Conservation (phyloP, 768 basidiomycete species). For the Boletus edulis region DNA sequence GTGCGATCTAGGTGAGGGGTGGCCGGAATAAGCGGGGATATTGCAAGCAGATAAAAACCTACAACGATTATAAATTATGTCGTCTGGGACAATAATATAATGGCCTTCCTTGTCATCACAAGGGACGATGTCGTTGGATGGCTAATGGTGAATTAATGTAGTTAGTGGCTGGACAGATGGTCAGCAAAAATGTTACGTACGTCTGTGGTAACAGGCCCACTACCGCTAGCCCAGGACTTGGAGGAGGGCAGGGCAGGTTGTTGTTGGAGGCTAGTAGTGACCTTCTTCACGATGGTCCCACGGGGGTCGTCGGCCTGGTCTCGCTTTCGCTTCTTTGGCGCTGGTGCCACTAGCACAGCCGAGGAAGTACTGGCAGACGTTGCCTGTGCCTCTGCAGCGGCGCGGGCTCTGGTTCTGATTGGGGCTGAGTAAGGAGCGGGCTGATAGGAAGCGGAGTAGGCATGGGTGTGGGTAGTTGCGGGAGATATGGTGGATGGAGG, state of each 20-base stretch:
- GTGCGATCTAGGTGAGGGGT: slow-evolving; percentile 70
- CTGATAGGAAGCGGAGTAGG: slow-evolving; percentile 78
- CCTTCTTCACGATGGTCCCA: slow-evolving; percentile 65
- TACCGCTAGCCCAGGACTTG: slow-evolving; percentile 68
- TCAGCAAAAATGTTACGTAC: slow-evolving; percentile 42
- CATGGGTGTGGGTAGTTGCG: slow-evolving; percentile 65
- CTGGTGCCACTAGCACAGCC: slow-evolving; percentile 62
- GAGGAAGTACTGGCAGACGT: slow-evolving; percentile 65
- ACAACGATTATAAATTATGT: slow-evolving; percentile 86
- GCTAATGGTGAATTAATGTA: slow-evolving; percentile 39
- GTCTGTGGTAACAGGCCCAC: slow-evolving; percentile 63
- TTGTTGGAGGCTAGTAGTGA: slow-evolving; percentile 47
- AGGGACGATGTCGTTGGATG: slow-evolving; percentile 62
- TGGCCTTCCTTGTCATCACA: slow-evolving; percentile 99
- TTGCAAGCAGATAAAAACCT: slow-evolving; percentile 30
- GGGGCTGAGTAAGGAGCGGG: slow-evolving; percentile 73
- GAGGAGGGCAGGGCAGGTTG: slow-evolving; percentile 48
- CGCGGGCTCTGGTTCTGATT: slow-evolving; percentile 80
- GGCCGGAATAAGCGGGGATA: slow-evolving; percentile 9
- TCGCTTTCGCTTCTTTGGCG: slow-evolving; percentile 81
- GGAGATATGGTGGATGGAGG: slow-evolving; percentile 75
- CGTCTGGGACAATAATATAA: slow-evolving; percentile 92
- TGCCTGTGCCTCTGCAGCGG: slow-evolving; percentile 82
- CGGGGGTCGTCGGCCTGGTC: slow-evolving; percentile 73
- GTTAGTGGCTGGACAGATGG: slow-evolving; percentile 19